Base-by-base conservation (phyloP, 176 grass and related monocot species). In the Cocos nucifera region DNA sequence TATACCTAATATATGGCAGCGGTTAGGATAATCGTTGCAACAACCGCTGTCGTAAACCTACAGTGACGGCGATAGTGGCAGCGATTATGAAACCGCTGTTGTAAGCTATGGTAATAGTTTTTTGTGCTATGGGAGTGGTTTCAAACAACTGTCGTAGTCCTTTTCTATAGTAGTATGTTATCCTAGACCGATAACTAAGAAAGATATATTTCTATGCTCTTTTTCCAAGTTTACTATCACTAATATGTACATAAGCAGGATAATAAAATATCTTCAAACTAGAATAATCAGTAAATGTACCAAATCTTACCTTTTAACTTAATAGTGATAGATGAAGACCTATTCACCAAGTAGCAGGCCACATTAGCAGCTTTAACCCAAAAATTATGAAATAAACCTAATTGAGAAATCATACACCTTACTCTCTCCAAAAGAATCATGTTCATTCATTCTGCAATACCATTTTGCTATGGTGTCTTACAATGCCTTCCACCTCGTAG, bases 391-490 rank as follows among this genome's bases (percentile, higher is more conserved):
- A 24, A 50, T 12, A 71, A 66, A 35, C 0, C 8, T 0, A 17
- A 53, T 76, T 72, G 58, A 15, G 18, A 82, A 51, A 82, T 19
- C 53, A 77, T 67, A 27, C 26, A 77, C 18, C 17, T 1, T 2
- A 17, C 62, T n/a, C 19, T 77, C 17, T 77, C 21, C 1, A 77
- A 57, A 3, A 72, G 6, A 32, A 27, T 82, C 18, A 15, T 70
- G 10, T 82, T 75, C 63, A 80, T 74, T 24, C 20, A 0, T 50
- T 80, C 19, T 0, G 10, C 69, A 17, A 74, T 19, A 22, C 27
- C 19, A 63, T 74, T 74, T n/a, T n/a, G n/a, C n/a, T n/a, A n/a
- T n/a, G n/a, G 1, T 74, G 12, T 17, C 61, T 30, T 0, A 30
- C 5, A 30, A 30, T 30, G 5, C 29, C 4, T 6, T 32, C 6